Evolutionary conservation across 2,329 filamentous ascomycete species (phyloP).

Genomic region (Daldinia sp.): DNA sequence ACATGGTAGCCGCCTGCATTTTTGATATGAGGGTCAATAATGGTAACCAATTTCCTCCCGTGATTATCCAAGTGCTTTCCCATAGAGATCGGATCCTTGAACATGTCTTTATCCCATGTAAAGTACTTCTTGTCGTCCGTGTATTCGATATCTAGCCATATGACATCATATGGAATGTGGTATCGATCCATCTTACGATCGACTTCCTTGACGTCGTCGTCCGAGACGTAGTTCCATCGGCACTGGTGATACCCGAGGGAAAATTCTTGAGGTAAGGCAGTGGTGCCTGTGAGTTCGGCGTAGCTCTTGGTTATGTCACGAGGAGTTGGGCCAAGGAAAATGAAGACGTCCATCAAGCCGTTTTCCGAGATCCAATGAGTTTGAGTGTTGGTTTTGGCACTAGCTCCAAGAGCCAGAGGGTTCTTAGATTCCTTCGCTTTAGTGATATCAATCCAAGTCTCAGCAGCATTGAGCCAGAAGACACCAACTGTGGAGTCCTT

Average conservation of each 20-base stretch:
- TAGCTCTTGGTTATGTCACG: slow-evolving; percentile 85
- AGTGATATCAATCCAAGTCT: slow-evolving; percentile 96
- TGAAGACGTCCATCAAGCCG: slow-evolving; percentile 90
- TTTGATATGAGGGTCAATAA: slow-evolving; percentile 99
- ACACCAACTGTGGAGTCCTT: slow-evolving; percentile 94
- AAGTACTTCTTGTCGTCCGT: slow-evolving; percentile 98
- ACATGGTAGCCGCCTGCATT: slow-evolving; percentile 83
- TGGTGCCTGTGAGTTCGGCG: slow-evolving; percentile 90
- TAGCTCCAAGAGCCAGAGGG: slow-evolving; percentile 78
- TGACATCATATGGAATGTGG: slow-evolving; percentile 97
- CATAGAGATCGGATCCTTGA: slow-evolving; percentile 88
- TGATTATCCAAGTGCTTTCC: slow-evolving; percentile 86
- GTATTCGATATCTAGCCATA: slow-evolving; percentile 99
- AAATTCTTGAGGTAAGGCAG: slow-evolving; percentile 91
- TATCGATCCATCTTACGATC: slow-evolving; percentile 96
- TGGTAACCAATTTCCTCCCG: slow-evolving; percentile 89
- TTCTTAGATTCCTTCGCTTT: slow-evolving; percentile 82
- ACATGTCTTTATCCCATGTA: slow-evolving; percentile 92
- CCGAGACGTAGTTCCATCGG: slow-evolving; percentile 98
- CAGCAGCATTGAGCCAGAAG: slow-evolving; percentile 96
- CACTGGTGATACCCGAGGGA: slow-evolving; percentile 96
- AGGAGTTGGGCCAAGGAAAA: slow-evolving; percentile 91
- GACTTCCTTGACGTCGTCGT: slow-evolving; percentile 96
- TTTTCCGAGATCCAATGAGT: slow-evolving; percentile 98
- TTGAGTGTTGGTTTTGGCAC: slow-evolving; percentile 78